Evolutionary conservation across 176 grass and related monocot species (phyloP), one percentile per base, ranked within the genome.

Genomic region (Tuctoria greenei): DNA sequence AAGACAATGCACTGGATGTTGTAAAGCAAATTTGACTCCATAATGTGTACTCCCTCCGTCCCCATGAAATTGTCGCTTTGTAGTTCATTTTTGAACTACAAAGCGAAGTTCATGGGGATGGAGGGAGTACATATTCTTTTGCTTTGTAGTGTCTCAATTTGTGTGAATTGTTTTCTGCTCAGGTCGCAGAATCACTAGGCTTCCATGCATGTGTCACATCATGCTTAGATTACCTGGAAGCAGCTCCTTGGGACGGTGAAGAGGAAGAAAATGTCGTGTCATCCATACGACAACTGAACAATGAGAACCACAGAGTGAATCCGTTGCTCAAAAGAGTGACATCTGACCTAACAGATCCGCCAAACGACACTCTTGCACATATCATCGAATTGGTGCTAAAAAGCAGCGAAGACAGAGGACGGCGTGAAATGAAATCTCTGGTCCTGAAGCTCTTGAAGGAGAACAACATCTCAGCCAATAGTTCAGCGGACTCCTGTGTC

Each of bases 391-490:
- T 97, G 20, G 93, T 97, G 42, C 67, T 97, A 9, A 92, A 90
- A 54, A 89, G 93, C 83, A 88, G 47, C 6, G 93, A 90, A 26
- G 90, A 97, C 40, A 74, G 73, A 80, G 93, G 87, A 0, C 88
- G 93, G 0, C 90, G 88, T 1, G 93, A 91, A 69, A 93, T 93
- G 90, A 97, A 93, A 76, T 84, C 85, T 1, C 60, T 97, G 24
- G 90, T 97, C 62, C 66, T 88, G 52, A 97, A 93, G 67, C 90
- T 97, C 45, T 74, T 97, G 27, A 97, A 93, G 84, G 93, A 97
- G 73, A 93, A 86, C 52, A 83, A 31, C 56, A 67, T 73, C 28
- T 75, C 64, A 16, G 60, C 44, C 11, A 79, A 82, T 57, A 86
- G 79, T 69, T 84, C 90, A 46, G 57, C 49, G n/a, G 82, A 91